Evolutionary conservation across 2,329 filamentous ascomycete genomes (phyloP).

Genomic region (Ascochyta clinopodiicola): DNA sequence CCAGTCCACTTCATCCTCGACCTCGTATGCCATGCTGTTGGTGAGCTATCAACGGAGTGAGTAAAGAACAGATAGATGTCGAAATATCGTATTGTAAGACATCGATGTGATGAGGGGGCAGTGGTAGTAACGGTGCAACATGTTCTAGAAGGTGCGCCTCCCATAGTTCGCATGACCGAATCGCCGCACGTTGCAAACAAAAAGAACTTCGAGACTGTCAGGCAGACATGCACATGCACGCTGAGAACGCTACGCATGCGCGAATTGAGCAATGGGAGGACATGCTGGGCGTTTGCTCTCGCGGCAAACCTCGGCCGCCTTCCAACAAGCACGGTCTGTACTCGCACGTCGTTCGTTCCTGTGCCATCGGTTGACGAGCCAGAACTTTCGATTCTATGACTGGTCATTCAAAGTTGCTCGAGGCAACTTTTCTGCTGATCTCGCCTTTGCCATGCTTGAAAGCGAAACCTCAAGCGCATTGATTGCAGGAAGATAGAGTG

Average conservation of each 20-base stretch:
- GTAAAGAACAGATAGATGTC: not conserved
- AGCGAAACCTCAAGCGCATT: not conserved
- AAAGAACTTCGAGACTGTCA: not conserved
- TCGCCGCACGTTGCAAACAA: not conserved
- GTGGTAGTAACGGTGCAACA: not conserved
- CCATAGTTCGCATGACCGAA: not conserved
- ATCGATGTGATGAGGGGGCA: not conserved
- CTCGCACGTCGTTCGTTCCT: not conserved
- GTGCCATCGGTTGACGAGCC: not conserved
- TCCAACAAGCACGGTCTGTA: not conserved
- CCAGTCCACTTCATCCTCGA: conserved; percentile 37
- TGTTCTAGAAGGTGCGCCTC: not conserved
- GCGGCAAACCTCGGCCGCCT: conserved; percentile 2
- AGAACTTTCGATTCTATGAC: not conserved
- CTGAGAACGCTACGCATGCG: not conserved
- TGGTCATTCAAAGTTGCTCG: not conserved
- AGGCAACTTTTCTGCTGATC: not conserved
- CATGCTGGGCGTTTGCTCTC: conserved; percentile 22
- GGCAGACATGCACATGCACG: not conserved
- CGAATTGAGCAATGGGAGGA: conserved; percentile 11
- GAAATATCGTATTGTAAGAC: not conserved
- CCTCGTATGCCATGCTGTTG: conserved; percentile 17
- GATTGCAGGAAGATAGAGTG: too few relatives aligned
- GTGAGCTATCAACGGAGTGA: not conserved
- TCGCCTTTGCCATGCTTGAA: not conserved